Conservation (phyloP, 371 early-diverging fungal species). For the Umbelopsis sp. region DNA sequence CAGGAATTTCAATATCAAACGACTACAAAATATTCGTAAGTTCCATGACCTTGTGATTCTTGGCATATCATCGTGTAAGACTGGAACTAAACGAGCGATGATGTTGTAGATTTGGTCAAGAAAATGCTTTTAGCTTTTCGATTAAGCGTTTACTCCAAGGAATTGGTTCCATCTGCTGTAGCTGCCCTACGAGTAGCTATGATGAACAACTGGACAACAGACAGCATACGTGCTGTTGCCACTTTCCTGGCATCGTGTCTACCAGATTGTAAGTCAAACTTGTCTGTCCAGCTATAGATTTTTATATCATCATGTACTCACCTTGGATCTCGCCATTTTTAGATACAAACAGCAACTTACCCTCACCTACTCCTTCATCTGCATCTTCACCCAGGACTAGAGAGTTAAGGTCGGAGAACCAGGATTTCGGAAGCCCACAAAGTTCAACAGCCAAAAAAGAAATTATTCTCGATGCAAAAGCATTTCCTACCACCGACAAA, state of each 20-base stretch:
- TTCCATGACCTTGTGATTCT: not conserved
- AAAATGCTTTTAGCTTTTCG: slow-evolving; percentile 66
- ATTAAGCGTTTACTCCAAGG: slow-evolving; percentile 60
- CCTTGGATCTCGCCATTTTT: not conserved
- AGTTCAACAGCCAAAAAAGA: not conserved
- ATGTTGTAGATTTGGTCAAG: slow-evolving; percentile 57
- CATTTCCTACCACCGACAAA: slow-evolving; percentile 27
- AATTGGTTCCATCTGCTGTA: slow-evolving; percentile 59
- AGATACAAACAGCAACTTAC: not conserved
- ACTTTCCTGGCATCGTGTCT: slow-evolving; percentile 73
- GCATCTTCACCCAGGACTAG: not conserved
- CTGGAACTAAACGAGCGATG: not conserved
- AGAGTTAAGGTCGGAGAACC: not conserved
- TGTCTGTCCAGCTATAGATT: slow-evolving; percentile 12
- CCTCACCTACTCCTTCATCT: not conserved
- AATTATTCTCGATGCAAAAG: slow-evolving; percentile 48
- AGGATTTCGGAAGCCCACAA: not conserved
- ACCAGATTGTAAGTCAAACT: slow-evolving; percentile 51
- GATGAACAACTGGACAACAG: slow-evolving; percentile 64
- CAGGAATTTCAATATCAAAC: slow-evolving; percentile 61
- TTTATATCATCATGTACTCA: not conserved
- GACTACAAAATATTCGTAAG: slow-evolving; percentile 68
- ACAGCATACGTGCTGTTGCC: slow-evolving; percentile 66
- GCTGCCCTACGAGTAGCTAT: slow-evolving; percentile 61
- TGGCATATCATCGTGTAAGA: not conserved